Evolutionary conservation across 768 basidiomycete species (phyloP).

Genomic region (Lactarius indigo): DNA sequence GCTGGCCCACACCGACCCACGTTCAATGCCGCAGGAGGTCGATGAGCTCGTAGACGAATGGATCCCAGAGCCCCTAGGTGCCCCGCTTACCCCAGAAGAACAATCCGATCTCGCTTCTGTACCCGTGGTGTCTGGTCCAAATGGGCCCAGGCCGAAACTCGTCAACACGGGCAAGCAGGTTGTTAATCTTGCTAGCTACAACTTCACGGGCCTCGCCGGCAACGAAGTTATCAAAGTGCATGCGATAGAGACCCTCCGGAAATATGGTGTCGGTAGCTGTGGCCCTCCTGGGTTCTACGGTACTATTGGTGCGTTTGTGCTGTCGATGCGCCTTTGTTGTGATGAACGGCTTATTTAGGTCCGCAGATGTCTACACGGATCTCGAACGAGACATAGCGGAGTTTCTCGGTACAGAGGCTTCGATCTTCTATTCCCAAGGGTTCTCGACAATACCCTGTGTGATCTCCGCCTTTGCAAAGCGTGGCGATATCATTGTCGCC

Average conservation of each 20-base stretch:
- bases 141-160: slow-evolving; percentile 80
- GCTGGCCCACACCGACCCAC: neutral
- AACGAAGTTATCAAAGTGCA: slow-evolving; percentile 84
- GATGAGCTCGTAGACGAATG: slow-evolving; percentile 96
- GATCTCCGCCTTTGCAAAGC: slow-evolving; percentile 96
- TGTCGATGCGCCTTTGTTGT: neutral
- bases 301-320: slow-evolving; percentile 66
- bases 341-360: neutral
- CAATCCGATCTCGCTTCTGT: slow-evolving; percentile 66
- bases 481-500: slow-evolving; percentile 97
- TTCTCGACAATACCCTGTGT: slow-evolving; percentile 91
- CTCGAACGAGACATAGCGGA: slow-evolving; percentile 87
- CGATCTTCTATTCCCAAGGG: slow-evolving; percentile 95
- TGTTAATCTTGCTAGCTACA: slow-evolving; percentile 83
- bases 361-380: slow-evolving; percentile 83
- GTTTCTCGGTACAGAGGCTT: slow-evolving; percentile 83
- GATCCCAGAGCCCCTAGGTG: slow-evolving; percentile 79
- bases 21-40: slow-evolving; percentile 65
- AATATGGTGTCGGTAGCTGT: slow-evolving; percentile 92
- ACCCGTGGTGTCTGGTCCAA: slow-evolving; percentile 75
- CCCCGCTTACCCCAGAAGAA: slow-evolving; percentile 56
- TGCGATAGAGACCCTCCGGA: slow-evolving; percentile 77
- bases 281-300: slow-evolving; percentile 98
- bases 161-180: slow-evolving; percentile 67
- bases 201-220: slow-evolving; percentile 87